Evolutionary conservation across 108 stramenopile genomes (phyloP), one percentile per base, ranked within the genome.

Genomic region (Cyclotella cryptica): DNA sequence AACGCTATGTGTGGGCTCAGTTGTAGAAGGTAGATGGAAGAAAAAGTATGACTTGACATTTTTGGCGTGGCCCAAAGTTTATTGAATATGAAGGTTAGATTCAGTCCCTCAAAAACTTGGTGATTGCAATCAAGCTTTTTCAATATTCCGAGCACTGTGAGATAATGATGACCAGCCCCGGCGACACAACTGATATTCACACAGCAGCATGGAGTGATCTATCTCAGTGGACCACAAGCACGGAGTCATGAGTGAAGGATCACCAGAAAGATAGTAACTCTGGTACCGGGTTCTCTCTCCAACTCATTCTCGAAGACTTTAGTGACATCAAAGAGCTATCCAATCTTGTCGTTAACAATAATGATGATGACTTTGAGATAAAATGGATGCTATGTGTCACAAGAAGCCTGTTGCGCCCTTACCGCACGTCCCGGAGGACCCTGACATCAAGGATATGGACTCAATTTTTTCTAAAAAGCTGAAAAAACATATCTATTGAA

Each of bases 391-490:
- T 68, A 27, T 30, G 1, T 47, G 30, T 68, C 3, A 28, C 2
- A 28, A 68, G 22, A 65, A 53, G 60, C 19, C 46, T 45, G 21
- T 43, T 51, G 47, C 55, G 35, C 64, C 35, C 11, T 68, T 65
- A 53, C 73, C 86, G 18, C 66, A 78, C 6, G 87, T 92, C 27
- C 86, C 85, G 5, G 67, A 78, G 4, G 93, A 94, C 62, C 60
- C 67, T 49, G 26, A 81, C 6, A 53, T 92, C 7, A 64, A 74
- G 49, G 85, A 88, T 30, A 96, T 96, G 95, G 84, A 87, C 12
- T 69, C 72, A 26, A 89, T 96, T 15, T 55, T 92, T 19, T 72
- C 82, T 1, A 88, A 88, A 35, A 72, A 49, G 11, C 65, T 96
- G 9, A 84, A 77, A 77, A 59, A 82, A 84, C 70, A 79, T 93